phyloP scores from a whole-genome alignment of 768 basidiomycete species.

The Trametes cinnabarina region DNA sequence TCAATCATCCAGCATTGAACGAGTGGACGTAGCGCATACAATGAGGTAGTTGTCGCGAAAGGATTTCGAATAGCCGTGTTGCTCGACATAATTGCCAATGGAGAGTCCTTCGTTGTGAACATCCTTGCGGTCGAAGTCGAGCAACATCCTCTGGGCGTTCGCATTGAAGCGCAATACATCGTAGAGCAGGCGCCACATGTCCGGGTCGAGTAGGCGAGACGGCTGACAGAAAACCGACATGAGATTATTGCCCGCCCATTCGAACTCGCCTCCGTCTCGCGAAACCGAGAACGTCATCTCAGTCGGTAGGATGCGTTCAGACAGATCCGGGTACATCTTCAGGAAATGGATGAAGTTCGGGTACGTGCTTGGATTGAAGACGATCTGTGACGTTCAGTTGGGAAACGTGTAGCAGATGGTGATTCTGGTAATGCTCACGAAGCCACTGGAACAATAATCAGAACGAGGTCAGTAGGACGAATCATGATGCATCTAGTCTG shows the following conservation, averaged over 20 bases:
- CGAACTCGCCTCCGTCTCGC: conserved; percentile 63
- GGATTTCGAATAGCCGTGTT: conserved; percentile 62
- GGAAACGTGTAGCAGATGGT: neutral
- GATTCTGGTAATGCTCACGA: conserved; percentile 40
- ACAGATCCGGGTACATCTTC: conserved; percentile 43
- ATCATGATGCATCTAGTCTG: neutral
- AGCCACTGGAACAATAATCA: conserved; percentile 41
- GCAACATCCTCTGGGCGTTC: conserved; percentile 52
- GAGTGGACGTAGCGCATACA: too few species aligned
- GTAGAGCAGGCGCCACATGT: conserved; percentile 72
- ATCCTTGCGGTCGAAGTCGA: conserved; percentile 14
- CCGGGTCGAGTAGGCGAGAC: conserved; percentile 55
- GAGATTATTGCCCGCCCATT: conserved; percentile 73
- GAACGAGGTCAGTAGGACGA: too few species aligned
- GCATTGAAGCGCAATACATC: conserved; percentile 74
- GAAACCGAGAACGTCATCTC: conserved; percentile 82
- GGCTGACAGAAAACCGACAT: conserved; percentile 67
- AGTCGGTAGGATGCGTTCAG: conserved; percentile 45
- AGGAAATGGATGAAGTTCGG: conserved; percentile 79
- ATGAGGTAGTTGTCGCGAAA: conserved; percentile 77
- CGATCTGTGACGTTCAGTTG: conserved; percentile 47
- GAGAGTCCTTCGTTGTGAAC: conserved; percentile 35
- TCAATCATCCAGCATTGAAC: too few species aligned
- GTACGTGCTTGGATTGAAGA: conserved; percentile 73
- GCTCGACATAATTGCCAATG: conserved; percentile 55